Percentiles rank a stretch among this genome's conserved stretches.
Evolutionary conservation across 257 asterid species (phyloP).

Genomic region (Penstemon eatonii): DNA sequence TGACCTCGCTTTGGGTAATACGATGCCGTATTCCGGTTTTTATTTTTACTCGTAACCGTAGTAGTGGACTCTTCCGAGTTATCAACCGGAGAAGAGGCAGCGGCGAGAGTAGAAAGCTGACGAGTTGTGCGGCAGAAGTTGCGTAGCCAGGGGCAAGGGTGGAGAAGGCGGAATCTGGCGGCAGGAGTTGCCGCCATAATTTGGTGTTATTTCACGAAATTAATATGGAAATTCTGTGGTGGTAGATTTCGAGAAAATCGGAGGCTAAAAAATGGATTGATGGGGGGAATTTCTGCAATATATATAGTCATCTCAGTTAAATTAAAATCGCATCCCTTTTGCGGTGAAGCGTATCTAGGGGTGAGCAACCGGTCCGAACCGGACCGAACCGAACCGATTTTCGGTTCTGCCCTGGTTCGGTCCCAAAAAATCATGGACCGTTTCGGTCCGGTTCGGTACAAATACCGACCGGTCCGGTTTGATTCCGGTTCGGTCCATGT

Average conservation of each 20-base stretch:
- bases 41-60: constrained; percentile 15
- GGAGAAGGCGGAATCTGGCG: constrained; percentile 49
- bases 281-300: constrained; percentile 17
- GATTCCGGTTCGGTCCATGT: too few species aligned
- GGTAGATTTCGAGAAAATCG: constrained; percentile 14
- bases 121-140: constrained; percentile 35
- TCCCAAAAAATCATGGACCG: too few species aligned
- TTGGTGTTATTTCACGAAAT: constrained; percentile 24
- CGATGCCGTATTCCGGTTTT: constrained; percentile 25
- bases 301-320: not conserved
- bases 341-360: too few species aligned
- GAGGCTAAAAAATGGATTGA: constrained; percentile 29
- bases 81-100: constrained; percentile 44
- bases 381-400: too few species aligned
- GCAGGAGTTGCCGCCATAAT: constrained; percentile 45
- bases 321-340: too few species aligned
- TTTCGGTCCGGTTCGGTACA: too few species aligned
- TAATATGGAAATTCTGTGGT: not conserved
- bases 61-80: constrained; percentile 39
- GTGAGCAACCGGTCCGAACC: too few species aligned
- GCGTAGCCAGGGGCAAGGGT: constrained; percentile 46
- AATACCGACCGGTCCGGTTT: too few species aligned
- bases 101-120: constrained; percentile 44
- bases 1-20: constrained; percentile 87
- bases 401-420: too few species aligned